Evolutionary conservation across 306 rosid species (phyloP), one percentile per base, ranked within the genome.

Genomic region (Hippophae rhamnoides): DNA sequence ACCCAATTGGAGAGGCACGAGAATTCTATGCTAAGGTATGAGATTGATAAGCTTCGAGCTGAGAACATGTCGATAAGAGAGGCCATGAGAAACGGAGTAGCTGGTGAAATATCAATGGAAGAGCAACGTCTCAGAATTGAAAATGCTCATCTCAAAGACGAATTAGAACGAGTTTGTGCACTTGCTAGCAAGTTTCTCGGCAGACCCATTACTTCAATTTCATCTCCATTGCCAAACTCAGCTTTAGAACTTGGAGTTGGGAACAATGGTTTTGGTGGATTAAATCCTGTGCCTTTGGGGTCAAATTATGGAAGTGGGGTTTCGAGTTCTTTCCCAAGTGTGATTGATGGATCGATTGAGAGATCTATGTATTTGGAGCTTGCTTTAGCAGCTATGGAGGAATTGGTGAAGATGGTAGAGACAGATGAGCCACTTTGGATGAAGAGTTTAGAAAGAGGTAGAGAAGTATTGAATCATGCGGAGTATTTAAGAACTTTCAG

Each of bases 1-100:
- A 93, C 99, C 46, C 99, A 93, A 72, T 76, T 93, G 83, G 99
- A 93, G 10, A 73, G 99, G 61, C 99, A 93, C 31, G 99, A 93
- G 61, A 93, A 93, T 69, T 71, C 90, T 0, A 57, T 93, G 67
- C 89, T 93, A 6, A 76, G 99, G 82, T 95, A 88, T 69, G 97
- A 88, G 62, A 93, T 88, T 62, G 99, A 93, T 68, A 88, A 93
- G 74, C 89, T 93, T 1, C 78, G 97, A 72, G 81, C 90, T 1
- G 99, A 93, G 43, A 93, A 93, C 76, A 84, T 93, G 99, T 82
- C 99, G 0, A 82, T 93, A 4, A 74, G 99, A 18, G 99, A 93
- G 8, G 97, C 97, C 2, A 86, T 88, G 99, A 82, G 97, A 62
- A 93, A 86, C 58, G 90, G 94, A 1, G 84, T 92, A 1, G 65